Base-by-base conservation (phyloP, 2,329 filamentous ascomycete genomes). In the Neonectria punicea region DNA sequence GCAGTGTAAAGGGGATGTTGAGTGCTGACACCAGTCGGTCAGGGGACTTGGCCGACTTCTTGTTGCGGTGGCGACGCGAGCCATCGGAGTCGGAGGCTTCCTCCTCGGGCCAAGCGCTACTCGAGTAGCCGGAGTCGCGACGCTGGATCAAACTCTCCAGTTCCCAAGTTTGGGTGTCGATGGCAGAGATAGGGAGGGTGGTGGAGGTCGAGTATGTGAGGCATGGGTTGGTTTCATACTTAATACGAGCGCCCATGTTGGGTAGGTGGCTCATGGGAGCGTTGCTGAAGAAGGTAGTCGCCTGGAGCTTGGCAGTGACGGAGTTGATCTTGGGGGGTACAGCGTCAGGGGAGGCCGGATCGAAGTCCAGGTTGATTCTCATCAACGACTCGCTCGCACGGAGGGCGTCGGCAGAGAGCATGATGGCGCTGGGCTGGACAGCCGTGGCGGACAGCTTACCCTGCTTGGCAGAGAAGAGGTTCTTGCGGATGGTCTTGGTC, bases 71-170 rank as follows among this genome's bases (percentile, higher is more conserved):
- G 39, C 65, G 66, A 5, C 68, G 68, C 16, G 72, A 70, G 22
- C 63, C 63, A 44, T 79, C 79, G 22, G 77, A 77, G 56, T 82
- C 80, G 0, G 79, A 81, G 13, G 70, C 73, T 22, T 77, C 76
- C 47, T 76, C 77, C 20, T 76, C 77, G 20, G 76, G 60, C 55
- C 77, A 74, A n/a, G 83, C 79, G 41, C 69, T 65, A 73, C 79
- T 85, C 13, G 80, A 80, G 73, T 87, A 88, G 8, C 86, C 86
- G 2, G 86, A 88, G 71, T 88, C 86, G 20, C 85, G 81, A 32
- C 85, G 80, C 1, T 71, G 72, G 25, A 73, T 69, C 3, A 70
- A 61, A 9, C 76, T 73, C 28, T 77, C 72, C 34, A 77, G 76
- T 58, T 81, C 70, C 87, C 87, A 89, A 22, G 70, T 68, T 11